Evolutionary conservation across 2,329 filamentous ascomycete species (phyloP), one percentile per base, ranked within the genome.

Genomic region (Paramyrothecium roridum): DNA sequence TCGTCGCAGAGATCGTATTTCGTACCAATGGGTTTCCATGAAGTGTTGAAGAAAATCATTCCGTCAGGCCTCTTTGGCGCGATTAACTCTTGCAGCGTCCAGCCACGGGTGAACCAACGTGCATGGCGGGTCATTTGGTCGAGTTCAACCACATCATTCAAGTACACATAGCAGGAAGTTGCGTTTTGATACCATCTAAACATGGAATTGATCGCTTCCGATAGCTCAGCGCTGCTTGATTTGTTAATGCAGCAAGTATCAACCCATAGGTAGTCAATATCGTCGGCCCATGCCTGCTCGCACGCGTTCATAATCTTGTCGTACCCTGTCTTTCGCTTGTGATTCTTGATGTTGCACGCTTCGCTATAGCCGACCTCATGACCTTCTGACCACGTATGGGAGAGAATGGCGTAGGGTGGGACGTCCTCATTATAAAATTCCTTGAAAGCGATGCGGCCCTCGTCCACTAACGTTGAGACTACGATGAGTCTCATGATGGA

Each of bases 191-290:
- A 63, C 61, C 61, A 63, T 11, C 49, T 46, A 43, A 59, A 63
- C 60, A 60, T 62, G 40, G 55, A 56, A 45, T 59, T 58, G 45
- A 61, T 61, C 13, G 57, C 50, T 48, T 58, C 54, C 8, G 16
- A 19, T 3, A 62, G 47, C 49, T 61, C 59, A 13, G 50, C 45
- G 8, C 23, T 49, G 54, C 52, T 57, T 19, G 50, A 34, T 47
- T 59, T 60, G 47, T 61, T 54, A 30, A 63, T 63, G 52, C 60
- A 63, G 50, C 56, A 59, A 10, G 57, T 63, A 48, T 63, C 60
- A 4, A 62, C 52, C 61, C 60, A 63, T 46, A 59, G 52, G 50
- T 57, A 59, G 10, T 52, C 19, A 13, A 63, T 45, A 3, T 43
- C 46, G 17, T 58, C 43, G 6, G 19, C 30, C 3, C 3, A 11